phyloP scores from a whole-genome alignment of 2,329 filamentous ascomycete genomes.

The Conoideocrella luteorostrata region DNA sequence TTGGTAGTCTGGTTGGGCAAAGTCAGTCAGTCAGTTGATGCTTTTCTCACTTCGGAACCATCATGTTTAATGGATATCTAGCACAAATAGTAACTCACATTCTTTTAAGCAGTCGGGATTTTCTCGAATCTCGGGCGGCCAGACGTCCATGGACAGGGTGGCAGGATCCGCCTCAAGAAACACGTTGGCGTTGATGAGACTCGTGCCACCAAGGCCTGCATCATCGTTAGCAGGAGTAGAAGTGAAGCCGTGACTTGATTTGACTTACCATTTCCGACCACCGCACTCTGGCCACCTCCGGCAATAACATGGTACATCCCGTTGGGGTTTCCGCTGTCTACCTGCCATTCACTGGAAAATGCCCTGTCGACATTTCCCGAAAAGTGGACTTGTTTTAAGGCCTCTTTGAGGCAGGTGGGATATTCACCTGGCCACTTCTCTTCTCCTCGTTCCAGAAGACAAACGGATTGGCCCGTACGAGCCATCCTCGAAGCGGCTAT shows the following conservation, averaged over 20 bases:
- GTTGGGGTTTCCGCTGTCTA: slow-evolving; percentile 45
- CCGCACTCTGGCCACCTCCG: slow-evolving; percentile 57
- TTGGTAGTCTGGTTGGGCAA: slow-evolving; percentile 45
- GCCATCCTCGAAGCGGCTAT: slow-evolving; percentile 61
- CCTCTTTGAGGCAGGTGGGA: slow-evolving; percentile 40
- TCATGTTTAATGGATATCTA: too few species aligned
- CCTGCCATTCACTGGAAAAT: slow-evolving; percentile 35
- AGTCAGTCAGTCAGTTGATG: background rate
- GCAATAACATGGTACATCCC: slow-evolving; percentile 59
- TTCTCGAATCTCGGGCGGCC: slow-evolving; percentile 52
- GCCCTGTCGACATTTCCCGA: slow-evolving; percentile 36
- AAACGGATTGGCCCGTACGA: slow-evolving; percentile 49
- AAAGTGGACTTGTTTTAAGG: slow-evolving; percentile 46
- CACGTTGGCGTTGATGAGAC: slow-evolving; percentile 61
- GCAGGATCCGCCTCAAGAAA: slow-evolving; percentile 53
- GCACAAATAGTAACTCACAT: too few species aligned
- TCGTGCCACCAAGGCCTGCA: slow-evolving; percentile 54
- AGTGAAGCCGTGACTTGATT: too few species aligned
- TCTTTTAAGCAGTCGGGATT: slow-evolving; percentile 32
- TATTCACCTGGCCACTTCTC: slow-evolving; percentile 64
- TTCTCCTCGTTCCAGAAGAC: slow-evolving; percentile 56
- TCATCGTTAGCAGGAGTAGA: background rate
- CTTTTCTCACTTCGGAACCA: too few species aligned
- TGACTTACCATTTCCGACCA: slow-evolving; percentile 48
- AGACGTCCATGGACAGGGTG: slow-evolving; percentile 46